phyloP scores from a whole-genome alignment of 768 basidiomycete species.

The Auriscalpium vulgare region DNA sequence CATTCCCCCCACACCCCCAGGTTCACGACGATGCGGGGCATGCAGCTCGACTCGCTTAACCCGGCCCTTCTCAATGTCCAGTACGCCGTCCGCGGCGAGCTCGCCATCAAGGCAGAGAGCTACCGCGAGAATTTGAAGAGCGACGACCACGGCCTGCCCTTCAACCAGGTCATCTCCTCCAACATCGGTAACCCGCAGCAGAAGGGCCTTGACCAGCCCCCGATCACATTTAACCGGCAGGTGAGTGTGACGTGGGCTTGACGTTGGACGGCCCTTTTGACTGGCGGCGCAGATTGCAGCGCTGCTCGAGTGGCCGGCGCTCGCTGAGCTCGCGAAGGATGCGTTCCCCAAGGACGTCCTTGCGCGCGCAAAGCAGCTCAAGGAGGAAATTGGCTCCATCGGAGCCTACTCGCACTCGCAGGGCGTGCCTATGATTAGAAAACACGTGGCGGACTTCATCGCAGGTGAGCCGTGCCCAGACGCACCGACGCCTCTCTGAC shows the following conservation, averaged over 20 bases:
- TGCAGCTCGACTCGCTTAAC: conserved; percentile 72
- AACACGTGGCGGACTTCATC: conserved; percentile 86
- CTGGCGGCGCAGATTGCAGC: conserved; percentile 61
- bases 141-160: conserved; percentile 58
- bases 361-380: conserved; percentile 73
- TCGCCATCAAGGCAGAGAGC: conserved; percentile 89
- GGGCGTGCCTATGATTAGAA: conserved; percentile 82
- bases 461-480: conserved; percentile 42
- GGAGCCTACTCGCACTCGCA: conserved; percentile 97
- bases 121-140: conserved; percentile 63
- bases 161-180: conserved; percentile 82
- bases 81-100: conserved; percentile 95
- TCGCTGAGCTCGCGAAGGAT: conserved; percentile 66
- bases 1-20: neutral
- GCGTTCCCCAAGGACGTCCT: conserved; percentile 85
- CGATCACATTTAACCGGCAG: conserved; percentile 90
- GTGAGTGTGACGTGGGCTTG: conserved; percentile 31
- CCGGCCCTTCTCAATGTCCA: conserved; percentile 80
- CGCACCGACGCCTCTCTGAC: neutral
- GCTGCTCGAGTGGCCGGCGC: conserved; percentile 84
- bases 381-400: conserved; percentile 79
- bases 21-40: conserved; percentile 23
- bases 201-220: conserved; percentile 85
- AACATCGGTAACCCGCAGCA: conserved; percentile 99
- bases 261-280: too few species aligned